A percentile compares a stretch with the other conserved stretches of the same genome.
These are phyloP conservation scores for Meira miltonrushii DNA, from an alignment of 1,284 basidiomycete genomes.

Conservation along the genomic window DNA sequence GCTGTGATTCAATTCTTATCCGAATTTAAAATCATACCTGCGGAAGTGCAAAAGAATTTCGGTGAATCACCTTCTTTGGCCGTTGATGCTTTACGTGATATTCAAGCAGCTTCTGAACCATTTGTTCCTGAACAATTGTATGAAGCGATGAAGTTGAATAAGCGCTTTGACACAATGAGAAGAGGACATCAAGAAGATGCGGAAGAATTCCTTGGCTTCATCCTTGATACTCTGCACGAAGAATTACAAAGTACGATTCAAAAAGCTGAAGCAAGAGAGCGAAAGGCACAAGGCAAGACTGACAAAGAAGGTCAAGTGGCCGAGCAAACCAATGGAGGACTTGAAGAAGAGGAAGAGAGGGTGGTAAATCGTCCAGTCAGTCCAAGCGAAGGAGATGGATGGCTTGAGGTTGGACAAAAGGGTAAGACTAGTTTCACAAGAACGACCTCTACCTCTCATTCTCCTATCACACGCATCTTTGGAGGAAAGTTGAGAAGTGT, in stretches of 20 bases:
- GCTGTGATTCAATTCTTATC: conserved; percentile 75
- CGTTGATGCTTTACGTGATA: neutral
- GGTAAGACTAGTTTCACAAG: conserved; percentile 79
- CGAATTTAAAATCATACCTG: conserved; percentile 61
- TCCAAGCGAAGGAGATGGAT: conserved; percentile 56
- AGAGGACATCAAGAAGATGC: conserved; percentile 95
- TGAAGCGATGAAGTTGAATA: conserved; percentile 91
- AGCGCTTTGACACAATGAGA: conserved; percentile 87
- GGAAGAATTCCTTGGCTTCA: conserved; percentile 97
- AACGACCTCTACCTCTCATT: conserved; percentile 71
- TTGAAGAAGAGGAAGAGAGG: conserved; percentile 55
- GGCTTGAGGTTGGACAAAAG: conserved; percentile 89
- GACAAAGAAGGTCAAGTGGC: neutral
- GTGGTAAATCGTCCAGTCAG: conserved; percentile 42
- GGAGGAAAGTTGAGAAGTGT: conserved; percentile 89
- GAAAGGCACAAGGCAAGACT: neutral
- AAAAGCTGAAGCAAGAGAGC: neutral
- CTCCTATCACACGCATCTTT: conserved; percentile 85
- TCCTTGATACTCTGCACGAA: conserved; percentile 89
- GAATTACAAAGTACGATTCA: conserved; percentile 68
- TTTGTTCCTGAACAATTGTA: conserved; percentile 88
- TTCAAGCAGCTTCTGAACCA: conserved; percentile 53
- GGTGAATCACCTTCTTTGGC: neutral
- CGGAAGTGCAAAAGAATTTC: neutral
- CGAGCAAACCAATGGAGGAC: conserved; percentile 7